Conservation (phyloP, 495 filamentous ascomycete genomes). For the Neurospora sp. region DNA sequence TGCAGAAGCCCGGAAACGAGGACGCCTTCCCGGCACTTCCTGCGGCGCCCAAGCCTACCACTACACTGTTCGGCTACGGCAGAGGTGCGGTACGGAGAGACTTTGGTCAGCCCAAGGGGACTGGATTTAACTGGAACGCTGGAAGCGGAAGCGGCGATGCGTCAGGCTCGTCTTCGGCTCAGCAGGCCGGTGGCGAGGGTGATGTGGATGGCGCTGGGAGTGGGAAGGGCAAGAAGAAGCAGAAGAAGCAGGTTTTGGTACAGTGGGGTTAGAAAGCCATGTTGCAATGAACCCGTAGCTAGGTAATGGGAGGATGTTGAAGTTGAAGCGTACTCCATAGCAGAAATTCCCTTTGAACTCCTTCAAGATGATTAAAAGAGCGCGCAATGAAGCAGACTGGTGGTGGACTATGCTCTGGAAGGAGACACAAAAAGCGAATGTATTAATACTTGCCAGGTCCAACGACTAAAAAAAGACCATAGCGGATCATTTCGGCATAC, state of each 20-base stretch:
- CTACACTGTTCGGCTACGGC: conserved; percentile 70
- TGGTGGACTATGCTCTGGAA: background rate
- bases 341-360: no score
- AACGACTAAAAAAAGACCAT: no score
- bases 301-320: background rate
- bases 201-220: conserved; percentile 19
- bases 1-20: conserved; percentile 13
- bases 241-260: conserved; percentile 71
- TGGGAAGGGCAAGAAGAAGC: conserved; percentile 56
- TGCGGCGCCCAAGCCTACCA: conserved; percentile 64
- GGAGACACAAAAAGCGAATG: no score
- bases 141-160: conserved; percentile 8
- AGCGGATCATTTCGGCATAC: no score
- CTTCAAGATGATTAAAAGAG: no score
- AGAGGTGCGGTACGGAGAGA: conserved; percentile 62
- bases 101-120: conserved; percentile 31
- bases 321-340: background rate
- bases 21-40: conserved; percentile 80
- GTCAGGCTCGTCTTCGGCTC: background rate
- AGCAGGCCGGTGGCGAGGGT: conserved; percentile 1
- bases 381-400: background rate
- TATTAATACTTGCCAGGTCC: no score
- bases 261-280: conserved; percentile 36
- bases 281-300: no score
- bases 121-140: conserved; percentile 29